Conservation (phyloP, 805 yeast species). For the Ogataea chonburiensis region DNA sequence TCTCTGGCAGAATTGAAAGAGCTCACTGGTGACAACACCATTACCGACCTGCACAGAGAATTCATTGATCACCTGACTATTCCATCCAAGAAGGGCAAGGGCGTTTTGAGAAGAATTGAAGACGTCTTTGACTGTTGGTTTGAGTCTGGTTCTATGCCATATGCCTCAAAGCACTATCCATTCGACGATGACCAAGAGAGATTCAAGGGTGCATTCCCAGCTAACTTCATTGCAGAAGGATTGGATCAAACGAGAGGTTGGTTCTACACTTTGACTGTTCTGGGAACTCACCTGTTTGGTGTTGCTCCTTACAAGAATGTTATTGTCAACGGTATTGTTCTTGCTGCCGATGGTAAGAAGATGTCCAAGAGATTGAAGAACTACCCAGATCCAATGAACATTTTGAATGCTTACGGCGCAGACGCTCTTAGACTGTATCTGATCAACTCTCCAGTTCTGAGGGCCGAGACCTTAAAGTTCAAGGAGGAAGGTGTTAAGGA, state of each 20-base stretch:
- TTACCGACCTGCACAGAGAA: constrained; percentile 93
- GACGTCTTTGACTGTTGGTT: constrained; percentile 99
- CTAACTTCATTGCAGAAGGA: constrained; percentile 97
- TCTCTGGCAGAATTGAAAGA: constrained; percentile 83
- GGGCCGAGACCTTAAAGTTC: constrained; percentile 95
- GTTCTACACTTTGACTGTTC: constrained; percentile 94
- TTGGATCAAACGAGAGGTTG: constrained; percentile 99
- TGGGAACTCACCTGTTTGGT: constrained; percentile 92
- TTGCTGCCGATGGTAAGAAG: constrained; percentile 98
- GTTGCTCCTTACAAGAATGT: constrained; percentile 93
- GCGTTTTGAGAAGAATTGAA: constrained; percentile 82
- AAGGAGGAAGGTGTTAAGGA: constrained; percentile 99
- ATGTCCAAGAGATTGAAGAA: constrained; percentile 98
- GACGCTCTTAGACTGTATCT: constrained; percentile 95
- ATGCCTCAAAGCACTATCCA: constrained; percentile 95
- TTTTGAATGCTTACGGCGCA: constrained; percentile 90
- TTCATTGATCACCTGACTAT: constrained; percentile 87
- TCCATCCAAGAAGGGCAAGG: constrained; percentile 89
- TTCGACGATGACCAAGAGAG: constrained; percentile 76
- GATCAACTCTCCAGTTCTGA: constrained; percentile 95
- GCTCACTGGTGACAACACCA: constrained; percentile 76
- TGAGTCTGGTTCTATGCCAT: constrained; percentile 99
- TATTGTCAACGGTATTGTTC: constrained; percentile 92
- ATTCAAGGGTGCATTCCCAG: constrained; percentile 82
- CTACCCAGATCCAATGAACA: constrained; percentile 89